Evolutionary conservation across 176 grass and related monocot genomes (phyloP), one percentile per base, ranked within the genome.

Genomic region (Thinopyrum elongatum): DNA sequence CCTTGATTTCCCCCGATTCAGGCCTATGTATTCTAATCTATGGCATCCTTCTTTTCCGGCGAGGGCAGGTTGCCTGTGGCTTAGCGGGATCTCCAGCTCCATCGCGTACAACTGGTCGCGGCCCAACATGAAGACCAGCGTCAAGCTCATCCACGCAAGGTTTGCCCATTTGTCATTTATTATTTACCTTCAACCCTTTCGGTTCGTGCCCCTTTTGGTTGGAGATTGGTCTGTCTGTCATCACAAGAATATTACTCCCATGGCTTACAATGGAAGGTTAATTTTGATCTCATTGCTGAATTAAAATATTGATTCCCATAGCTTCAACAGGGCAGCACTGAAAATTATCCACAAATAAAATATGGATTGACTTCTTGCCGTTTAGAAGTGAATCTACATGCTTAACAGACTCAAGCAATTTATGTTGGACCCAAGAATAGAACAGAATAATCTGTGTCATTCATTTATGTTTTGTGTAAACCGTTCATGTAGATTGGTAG

Each of bases 121-220:
- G 22, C 97, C 94, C 77, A 88, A 93, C 39, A 95, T 98, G 97
- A 99, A 99, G 82, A 79, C 97, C 31, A 99, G 97, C 82, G 97
- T 99, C 81, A 99, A 99, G 92, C 86, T 99, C 81, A 99, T 99
- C 80, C 97, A 99, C 78, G 97, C 97, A 16, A 99, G 97, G 97
- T 96, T 87, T 53, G 91, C 42, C 6, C 81, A 22, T 84, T 53
- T 84, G 11, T 61, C 33, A 53, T 74, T n/a, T 87, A 10, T 61
- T 22, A 7, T 62, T n/a, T 87, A 13, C 28, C 51, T 63, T 46
- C 8, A 13, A 21, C 26, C 13, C 26, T n/a, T 44, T 27, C 59
- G 35, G 23, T 19, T 35, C 67, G 61, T 3, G 2, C 25, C 0
- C 23, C 16, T 59, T 27, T 53, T 51, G 6, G 11, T 36, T 82